Base-by-base conservation (phyloP, 306 rosid genomes). In the Casuarina equisetifolia region DNA sequence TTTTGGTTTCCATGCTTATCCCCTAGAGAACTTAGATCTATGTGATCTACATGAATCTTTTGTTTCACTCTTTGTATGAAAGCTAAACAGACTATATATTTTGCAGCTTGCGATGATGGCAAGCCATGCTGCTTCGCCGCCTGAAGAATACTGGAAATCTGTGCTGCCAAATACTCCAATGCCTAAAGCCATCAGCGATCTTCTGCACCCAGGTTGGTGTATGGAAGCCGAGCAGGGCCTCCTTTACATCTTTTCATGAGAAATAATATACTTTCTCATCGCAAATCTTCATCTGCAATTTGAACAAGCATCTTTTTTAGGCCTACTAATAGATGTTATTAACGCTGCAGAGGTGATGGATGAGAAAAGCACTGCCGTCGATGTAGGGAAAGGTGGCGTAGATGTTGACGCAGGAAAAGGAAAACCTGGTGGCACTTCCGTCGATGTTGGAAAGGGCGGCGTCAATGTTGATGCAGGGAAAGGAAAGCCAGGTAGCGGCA, bases 71-170 rank as follows among this genome's bases (percentile, higher is more conserved):
- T 70, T 50, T 40, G 5, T 59, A 46, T 72, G 48, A n/a, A 42
- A 42, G 5, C 40, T 81, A 45, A 79, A 5, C 38, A 16, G 58
- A 9, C 45, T 76, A 9, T 57, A n/a, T 32, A 36, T 57, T 38
- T 74, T 64, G 86, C 76, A 92, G 96, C 40, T 85, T 77, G 76
- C 61, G 0, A 0, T 89, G 80, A 88, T 73, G 70, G 87, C 80
- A 12, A 79, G 85, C 76, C 84, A 87, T 76, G 98, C 88, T 71
- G 89, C 91, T 67, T 58, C 82, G 72, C 74, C 90, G 16, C 90
- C 94, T 17, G 86, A 91, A 74, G 78, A 89, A 12, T 91, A 94
- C 75, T 91, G 94, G 97, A 80, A 80, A 2, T 87, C 92, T 0
- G 77, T 69, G 74, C 85, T 94, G 78, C 94, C 96, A 9, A 89